These are phyloP conservation scores for Anthostomella pinea DNA, from an alignment of 2,329 filamentous ascomycete genomes.

Conservation along the genomic window DNA sequence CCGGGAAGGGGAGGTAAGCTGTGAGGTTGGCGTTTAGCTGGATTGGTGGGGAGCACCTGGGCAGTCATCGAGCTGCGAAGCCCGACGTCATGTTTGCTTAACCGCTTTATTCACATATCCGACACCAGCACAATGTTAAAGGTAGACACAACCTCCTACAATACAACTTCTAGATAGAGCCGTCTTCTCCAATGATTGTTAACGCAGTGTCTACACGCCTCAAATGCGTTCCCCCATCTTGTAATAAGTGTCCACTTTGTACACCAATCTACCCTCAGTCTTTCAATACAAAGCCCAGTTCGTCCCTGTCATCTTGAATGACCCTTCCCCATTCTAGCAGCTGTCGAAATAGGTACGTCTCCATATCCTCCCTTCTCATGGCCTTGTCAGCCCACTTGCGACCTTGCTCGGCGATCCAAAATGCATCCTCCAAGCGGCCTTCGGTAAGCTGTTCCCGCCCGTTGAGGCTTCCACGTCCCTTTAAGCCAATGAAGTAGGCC, in stretches of 20 bases:
- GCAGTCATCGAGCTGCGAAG: too few species aligned
- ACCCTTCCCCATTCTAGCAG: constrained; percentile 75
- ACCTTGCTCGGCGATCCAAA: constrained; percentile 65
- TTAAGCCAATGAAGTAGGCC: constrained; percentile 67
- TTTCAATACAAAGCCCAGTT: constrained; percentile 36
- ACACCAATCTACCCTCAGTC: background rate
- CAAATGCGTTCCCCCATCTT: too few species aligned
- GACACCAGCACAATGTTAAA: too few species aligned
- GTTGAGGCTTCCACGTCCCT: constrained; percentile 41
- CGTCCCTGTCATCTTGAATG: constrained; percentile 58
- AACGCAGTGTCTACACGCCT: too few species aligned
- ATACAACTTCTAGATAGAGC: too few species aligned
- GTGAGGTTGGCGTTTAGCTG: too few species aligned
- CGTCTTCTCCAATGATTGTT: too few species aligned
- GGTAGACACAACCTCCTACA: too few species aligned
- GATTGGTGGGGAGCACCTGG: background rate
- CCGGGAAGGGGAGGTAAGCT: background rate
- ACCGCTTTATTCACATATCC: too few species aligned
- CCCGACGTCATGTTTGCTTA: too few species aligned
- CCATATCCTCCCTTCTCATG: constrained; percentile 70
- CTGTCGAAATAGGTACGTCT: constrained; percentile 75
- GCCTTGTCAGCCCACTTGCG: constrained; percentile 62
- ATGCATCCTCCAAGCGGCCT: constrained; percentile 50
- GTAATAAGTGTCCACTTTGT: too few species aligned
- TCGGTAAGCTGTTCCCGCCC: constrained; percentile 47